These are phyloP conservation scores for Silene uniflora DNA, from an alignment of 148 eudicot genomes.

Conservation along the genomic window DNA sequence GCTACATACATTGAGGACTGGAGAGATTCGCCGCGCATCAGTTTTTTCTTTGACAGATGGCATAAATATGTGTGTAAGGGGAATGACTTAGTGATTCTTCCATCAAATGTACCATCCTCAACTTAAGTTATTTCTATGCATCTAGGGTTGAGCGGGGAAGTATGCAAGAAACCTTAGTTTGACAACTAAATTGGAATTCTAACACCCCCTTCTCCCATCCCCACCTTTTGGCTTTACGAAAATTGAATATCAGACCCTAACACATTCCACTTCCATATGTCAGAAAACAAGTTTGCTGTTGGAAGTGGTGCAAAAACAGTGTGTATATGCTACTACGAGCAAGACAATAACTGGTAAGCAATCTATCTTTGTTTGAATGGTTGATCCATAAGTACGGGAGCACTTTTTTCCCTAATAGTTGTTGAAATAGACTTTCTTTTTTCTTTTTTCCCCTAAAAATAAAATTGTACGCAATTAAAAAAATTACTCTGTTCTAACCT, in stretches of 20 bases:
- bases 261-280: constrained; percentile 18
- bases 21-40: not conserved
- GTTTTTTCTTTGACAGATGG: not conserved
- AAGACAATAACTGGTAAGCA: constrained; percentile 93
- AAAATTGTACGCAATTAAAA: too few relatives aligned
- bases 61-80: not conserved
- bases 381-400: not conserved
- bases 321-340: constrained; percentile 98
- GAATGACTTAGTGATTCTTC: not conserved
- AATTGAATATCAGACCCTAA: not conserved
- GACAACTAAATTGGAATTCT: not conserved
- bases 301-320: constrained; percentile 99
- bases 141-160: not conserved
- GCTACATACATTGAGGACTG: not conserved
- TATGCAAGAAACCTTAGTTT: not conserved
- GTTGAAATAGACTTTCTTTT: too few relatives aligned
- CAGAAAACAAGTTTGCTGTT: constrained; percentile 98
- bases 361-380: not conserved
- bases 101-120: too few relatives aligned
- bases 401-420: too few relatives aligned
- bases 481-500: too few relatives aligned
- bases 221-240: not conserved
- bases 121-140: not conserved
- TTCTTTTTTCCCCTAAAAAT: too few relatives aligned
- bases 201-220: not conserved